Conservation (phyloP, 805 yeast genomes). For the Pichia scutulata region DNA sequence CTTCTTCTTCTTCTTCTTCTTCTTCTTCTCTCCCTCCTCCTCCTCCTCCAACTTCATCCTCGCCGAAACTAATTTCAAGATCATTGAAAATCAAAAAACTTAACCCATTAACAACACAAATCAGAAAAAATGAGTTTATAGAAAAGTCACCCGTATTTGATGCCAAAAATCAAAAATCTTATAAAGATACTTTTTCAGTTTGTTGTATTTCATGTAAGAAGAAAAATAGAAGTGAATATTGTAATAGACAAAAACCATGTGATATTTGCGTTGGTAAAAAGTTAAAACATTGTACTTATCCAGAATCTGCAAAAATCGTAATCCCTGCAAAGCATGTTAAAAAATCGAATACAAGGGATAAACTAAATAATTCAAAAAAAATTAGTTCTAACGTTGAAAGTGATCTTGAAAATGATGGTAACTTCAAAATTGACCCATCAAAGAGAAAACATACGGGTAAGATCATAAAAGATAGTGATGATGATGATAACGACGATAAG, state of each 20-base stretch:
- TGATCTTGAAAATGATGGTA: background rate
- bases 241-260: slow-evolving; percentile 11
- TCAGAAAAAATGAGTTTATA: too few relatives aligned
- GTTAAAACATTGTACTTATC: slow-evolving; percentile 8
- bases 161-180: slow-evolving; percentile 3
- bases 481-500: background rate
- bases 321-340: slow-evolving; percentile 1
- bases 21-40: background rate
- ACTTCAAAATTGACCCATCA: background rate
- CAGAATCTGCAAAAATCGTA: slow-evolving; percentile 6
- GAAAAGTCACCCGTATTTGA: background rate
- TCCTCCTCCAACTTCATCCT: background rate
- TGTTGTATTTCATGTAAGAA: slow-evolving; percentile 11
- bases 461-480: background rate
- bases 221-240: slow-evolving; percentile 2
- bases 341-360: background rate
- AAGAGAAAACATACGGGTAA: background rate
- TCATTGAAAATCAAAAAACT: background rate
- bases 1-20: background rate
- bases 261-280: slow-evolving; percentile 10
- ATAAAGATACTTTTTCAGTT: slow-evolving; percentile 2
- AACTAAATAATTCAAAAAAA: background rate
- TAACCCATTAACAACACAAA: background rate
- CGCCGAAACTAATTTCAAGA: background rate
- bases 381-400: background rate